Evolutionary conservation across 1,284 basidiomycete genomes (phyloP), one percentile per base, ranked within the genome.

Genomic region (Melampsora americana): DNA sequence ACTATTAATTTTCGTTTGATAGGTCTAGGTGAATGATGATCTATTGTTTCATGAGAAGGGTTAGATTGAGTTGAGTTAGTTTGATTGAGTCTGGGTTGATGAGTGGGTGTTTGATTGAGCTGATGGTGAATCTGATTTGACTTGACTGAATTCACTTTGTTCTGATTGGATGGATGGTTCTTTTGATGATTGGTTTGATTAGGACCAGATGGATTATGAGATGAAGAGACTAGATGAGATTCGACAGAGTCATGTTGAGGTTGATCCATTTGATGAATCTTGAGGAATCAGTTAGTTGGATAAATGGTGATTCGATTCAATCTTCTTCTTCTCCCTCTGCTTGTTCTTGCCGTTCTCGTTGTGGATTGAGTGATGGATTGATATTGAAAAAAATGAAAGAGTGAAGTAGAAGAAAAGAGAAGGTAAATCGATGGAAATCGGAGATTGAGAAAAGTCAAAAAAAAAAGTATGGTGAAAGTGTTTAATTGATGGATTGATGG

Each of bases 231-330:
- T 18, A 26, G 23, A 23, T 61, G 60, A 32, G 60, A 23, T 26
- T 61, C 60, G 6, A 61, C 28, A 9, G 60, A 61, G 5, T 61
- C 60, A 61, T 61, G 60, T 61, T 61, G 60, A 30, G 60, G n/a
- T 23, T 61, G 60, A 16, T 61, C 60, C 60, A 61, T 61, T 9
- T 35, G 35, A 35, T 35, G 35, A 35, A 35, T 35, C 35, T 35
- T 35, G 35, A 9, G 9, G 3, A 9, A 35, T 4, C 5, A 9
- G 3, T 3, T 35, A 4, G 35, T 35, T 35, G 35, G 35, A 35
- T 35, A n/a, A n/a, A n/a, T n/a, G n/a, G n/a, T n/a, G n/a, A n/a
- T n/a, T n/a, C n/a, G n/a, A n/a, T n/a, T n/a, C n/a, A n/a, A n/a
- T n/a, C n/a, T n/a, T n/a, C n/a, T n/a, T n/a, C n/a, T n/a, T n/a